Evolutionary conservation across 148 eudicot genomes (phyloP).

Genomic region (Selenicereus undatus): DNA sequence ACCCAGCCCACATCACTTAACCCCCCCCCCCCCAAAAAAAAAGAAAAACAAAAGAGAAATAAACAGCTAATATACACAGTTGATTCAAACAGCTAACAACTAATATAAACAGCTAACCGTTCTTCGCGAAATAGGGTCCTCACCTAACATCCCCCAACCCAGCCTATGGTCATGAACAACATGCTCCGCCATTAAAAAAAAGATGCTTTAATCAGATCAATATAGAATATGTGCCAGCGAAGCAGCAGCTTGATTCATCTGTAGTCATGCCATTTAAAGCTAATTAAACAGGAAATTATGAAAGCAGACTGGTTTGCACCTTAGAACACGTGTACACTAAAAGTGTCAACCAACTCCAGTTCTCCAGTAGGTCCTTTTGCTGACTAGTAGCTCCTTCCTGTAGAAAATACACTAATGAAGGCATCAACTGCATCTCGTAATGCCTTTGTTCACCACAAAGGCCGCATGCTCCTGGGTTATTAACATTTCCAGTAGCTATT

Average conservation of each 20-base stretch:
- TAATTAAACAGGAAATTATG: background rate
- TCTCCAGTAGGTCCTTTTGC: conserved; percentile 44
- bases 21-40: no score
- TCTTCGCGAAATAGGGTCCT: background rate
- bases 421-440: conserved; percentile 90
- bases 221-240: background rate
- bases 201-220: background rate
- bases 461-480: conserved; percentile 47
- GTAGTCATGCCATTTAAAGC: background rate
- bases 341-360: conserved; percentile 89
- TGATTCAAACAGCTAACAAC: no score
- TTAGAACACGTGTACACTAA: conserved; percentile 70
- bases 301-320: conserved; percentile 37
- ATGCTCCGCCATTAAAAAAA: background rate
- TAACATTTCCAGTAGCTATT: conserved; percentile 49
- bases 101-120: no score
- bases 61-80: no score
- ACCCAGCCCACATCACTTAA: no score
- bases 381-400: conserved; percentile 46
- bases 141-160: background rate
- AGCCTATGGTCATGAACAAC: no score
- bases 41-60: no score
- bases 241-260: background rate
- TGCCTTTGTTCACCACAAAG: conserved; percentile 71
- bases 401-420: conserved; percentile 71